A percentile compares a stretch with the other conserved stretches of the same genome.
Conservation (phyloP, 2,329 filamentous ascomycete genomes). For the Parascedosporium putredinis region DNA sequence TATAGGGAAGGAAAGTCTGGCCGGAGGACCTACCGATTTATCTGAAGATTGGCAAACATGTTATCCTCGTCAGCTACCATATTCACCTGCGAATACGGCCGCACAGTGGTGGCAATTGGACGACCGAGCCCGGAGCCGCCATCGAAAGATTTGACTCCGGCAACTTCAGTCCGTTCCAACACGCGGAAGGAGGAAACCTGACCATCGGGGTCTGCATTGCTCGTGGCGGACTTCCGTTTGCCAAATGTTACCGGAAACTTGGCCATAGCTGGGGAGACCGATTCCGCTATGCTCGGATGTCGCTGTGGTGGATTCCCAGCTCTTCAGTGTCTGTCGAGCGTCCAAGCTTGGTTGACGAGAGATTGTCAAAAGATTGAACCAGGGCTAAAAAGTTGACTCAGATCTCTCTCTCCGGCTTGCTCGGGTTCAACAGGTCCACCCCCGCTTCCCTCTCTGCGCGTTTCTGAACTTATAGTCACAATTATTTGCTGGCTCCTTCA, state of each 20-base stretch:
- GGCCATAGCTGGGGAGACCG: constrained; percentile 40
- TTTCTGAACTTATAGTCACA: no score
- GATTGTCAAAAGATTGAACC: no score
- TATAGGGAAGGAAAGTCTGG: constrained; percentile 9
- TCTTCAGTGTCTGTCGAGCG: no score
- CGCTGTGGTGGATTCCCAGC: no score
- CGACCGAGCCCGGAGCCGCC: constrained; percentile 33
- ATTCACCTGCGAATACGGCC: constrained; percentile 23
- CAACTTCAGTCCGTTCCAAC: constrained; percentile 40
- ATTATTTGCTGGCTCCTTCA: no score
- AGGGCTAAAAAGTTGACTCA: no score
- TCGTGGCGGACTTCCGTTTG: constrained; percentile 49
- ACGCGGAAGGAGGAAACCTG: constrained; percentile 47
- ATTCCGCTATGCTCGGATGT: not conserved
- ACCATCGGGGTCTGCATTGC: constrained; percentile 40
- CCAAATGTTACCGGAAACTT: constrained; percentile 49
- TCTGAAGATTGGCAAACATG: constrained; percentile 46
- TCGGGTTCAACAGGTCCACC: no score
- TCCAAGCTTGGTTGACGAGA: no score
- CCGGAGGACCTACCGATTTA: constrained; percentile 39
- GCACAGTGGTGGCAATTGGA: constrained; percentile 20
- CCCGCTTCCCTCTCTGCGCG: no score
- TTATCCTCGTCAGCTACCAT: constrained; percentile 42
- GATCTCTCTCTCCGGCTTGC: no score
- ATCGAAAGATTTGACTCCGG: constrained; percentile 36